Evolutionary conservation across 2,329 filamentous ascomycete species (phyloP).

Genomic region (Penicillium olsonii): DNA sequence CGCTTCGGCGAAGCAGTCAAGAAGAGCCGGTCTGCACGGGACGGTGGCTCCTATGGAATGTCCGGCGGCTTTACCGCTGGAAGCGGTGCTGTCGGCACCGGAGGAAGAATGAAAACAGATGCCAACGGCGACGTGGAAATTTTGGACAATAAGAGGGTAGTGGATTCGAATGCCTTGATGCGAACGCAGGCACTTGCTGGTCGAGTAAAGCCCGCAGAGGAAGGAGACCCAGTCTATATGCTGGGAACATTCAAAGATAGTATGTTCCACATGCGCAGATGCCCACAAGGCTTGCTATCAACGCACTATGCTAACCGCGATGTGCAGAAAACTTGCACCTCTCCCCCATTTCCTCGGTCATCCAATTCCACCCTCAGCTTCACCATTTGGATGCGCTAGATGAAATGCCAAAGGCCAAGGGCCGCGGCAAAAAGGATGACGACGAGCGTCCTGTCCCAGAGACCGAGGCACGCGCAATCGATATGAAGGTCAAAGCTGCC

Average conservation of each 20-base stretch:
- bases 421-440: constrained; percentile 42
- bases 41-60: constrained; percentile 69
- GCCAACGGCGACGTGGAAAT: constrained; percentile 31
- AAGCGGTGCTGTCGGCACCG: constrained; percentile 33
- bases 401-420: constrained; percentile 57
- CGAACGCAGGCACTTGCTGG: constrained; percentile 83
- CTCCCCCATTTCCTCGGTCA: constrained; percentile 77
- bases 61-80: constrained; percentile 73
- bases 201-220: constrained; percentile 68
- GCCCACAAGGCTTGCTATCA: too few relatives aligned
- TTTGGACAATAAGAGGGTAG: constrained; percentile 31
- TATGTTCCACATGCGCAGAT: constrained; percentile 46
- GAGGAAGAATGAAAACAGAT: constrained; percentile 28
- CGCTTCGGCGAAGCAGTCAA: constrained; percentile 77
- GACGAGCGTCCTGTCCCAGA: constrained; percentile 47
- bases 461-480: constrained; percentile 71
- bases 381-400: constrained; percentile 86
- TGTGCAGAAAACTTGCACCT: constrained; percentile 78
- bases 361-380: constrained; percentile 87
- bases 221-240: constrained; percentile 78
- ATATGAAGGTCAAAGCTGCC: constrained; percentile 81
- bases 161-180: constrained; percentile 57
- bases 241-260: constrained; percentile 85
- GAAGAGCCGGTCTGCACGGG: constrained; percentile 53
- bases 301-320: constrained; percentile 7